Base-by-base conservation (phyloP, 2,329 filamentous ascomycete species). In the Beauveria brongniartii region DNA sequence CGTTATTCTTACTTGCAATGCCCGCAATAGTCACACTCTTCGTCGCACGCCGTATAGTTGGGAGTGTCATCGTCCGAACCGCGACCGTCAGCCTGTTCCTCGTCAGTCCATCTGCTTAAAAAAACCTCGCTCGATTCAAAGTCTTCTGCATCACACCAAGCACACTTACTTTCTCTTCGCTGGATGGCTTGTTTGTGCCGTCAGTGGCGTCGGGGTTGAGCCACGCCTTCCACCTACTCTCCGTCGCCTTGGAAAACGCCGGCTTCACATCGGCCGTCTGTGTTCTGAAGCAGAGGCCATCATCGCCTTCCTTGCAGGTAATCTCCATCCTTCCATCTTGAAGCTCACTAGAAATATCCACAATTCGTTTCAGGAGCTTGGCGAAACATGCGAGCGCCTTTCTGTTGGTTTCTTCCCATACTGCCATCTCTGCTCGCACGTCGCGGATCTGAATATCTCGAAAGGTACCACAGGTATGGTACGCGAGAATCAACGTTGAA, bases 201-300 rank as follows among this genome's bases (percentile, higher is more conserved):
- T 28, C 16, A 28, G 47, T 30, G 47, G 24, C 24, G 16, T n/a
- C 46, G 16, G 16, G 24, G 12, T 10, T 46, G 3, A 46, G 41
- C 26, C 46, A 53, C 24, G 53, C 41, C 24, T 52, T 62, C 66
- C 71, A 73, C 43, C 65, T 63, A n/a, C 56, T 62, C 54, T 64
- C 68, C 30, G 67, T 64, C 20, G 62, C 63, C 44, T 67, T 61
- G n/a, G 71, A 73, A 26, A 72, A 51, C 9, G 64, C 65, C n/a
- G 64, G 55, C 6, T 63, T 64, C 9, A 64, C 66, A 30, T 65
- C 66, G 3, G 47, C 55, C 22, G 64, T 52, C 62, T 65, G 65
- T 56, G 65, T 64, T 18, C 66, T 63, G 18, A 71, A 50, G 46
- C 69, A 66, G 16, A 71, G 55, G 9, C n/a, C 30, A 2, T 66